Base-by-base conservation (phyloP, 495 filamentous ascomycete species). In the Xylaria intraflava region DNA sequence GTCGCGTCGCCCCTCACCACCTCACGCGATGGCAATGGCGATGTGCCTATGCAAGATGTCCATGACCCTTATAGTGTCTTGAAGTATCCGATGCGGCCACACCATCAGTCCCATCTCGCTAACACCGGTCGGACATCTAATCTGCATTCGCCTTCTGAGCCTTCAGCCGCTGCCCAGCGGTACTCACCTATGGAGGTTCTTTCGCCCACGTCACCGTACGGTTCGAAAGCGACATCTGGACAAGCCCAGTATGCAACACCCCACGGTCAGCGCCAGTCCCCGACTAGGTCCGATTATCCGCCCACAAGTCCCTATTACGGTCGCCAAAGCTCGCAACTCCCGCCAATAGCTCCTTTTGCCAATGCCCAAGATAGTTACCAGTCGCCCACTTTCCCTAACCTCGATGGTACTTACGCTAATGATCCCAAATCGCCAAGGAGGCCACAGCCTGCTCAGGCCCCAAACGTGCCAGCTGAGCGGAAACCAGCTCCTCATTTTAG, bases 101-200 rank as follows among this genome's bases (percentile, higher is more conserved):
- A 85, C 66, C 80, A 83, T 56, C 79, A 81, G 59, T 74, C 78
- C 52, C 78, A 80, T 49, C 72, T 78, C 39, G 78, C 79, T 29
- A 65, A 64, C 16, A 31, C 35, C 52, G 62, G 70, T 36, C 73
- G 77, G 54, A 23, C 71, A 11, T 53, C 72, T 33, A 69, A 59
- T 60, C 76, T 84, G 45, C 82, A 80, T 64, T 75, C 89, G 17
- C 70, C 80, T 19, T 82, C 83, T 51, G 88, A 92, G 56, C 87
- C 88, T 52, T 89, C 88, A 22, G 78, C 87, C 31, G 87, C 90
- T 40, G 89, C 90, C 43, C 87, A 92, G 64, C 81, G 92, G 62
- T 96, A 98, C 69, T 95, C 91, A 11, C 93, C 92, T 46, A 95
- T 95, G 90, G 91, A 94, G 62, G 81, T 83, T 6, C 71, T 92